These are phyloP conservation scores for Aureobasidium lini DNA, from an alignment of 2,329 filamentous ascomycete genomes.

Conservation along the genomic window DNA sequence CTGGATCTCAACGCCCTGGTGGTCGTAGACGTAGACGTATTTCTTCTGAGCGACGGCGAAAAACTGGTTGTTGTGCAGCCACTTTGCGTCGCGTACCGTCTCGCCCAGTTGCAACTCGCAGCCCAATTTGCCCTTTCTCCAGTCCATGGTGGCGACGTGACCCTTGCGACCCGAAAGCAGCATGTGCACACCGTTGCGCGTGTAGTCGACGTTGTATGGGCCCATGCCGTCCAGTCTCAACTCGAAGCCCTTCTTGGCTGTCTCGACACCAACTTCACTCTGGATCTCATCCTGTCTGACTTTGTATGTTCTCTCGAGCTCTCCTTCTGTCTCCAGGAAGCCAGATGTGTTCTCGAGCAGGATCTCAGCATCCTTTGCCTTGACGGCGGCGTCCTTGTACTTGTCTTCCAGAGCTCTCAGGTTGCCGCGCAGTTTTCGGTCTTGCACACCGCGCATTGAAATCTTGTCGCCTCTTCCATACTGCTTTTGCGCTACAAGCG, in stretches of 20 bases:
- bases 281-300: constrained; percentile 83
- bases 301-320: constrained; percentile 86
- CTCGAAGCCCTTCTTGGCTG: constrained; percentile 88
- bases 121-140: constrained; percentile 82
- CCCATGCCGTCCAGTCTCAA: constrained; percentile 75
- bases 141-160: constrained; percentile 94
- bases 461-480: constrained; percentile 82
- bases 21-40: constrained; percentile 93
- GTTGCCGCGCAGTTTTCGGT: constrained; percentile 83
- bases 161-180: constrained; percentile 84
- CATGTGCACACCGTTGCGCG: constrained; percentile 77
- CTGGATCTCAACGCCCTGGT: constrained; percentile 83
- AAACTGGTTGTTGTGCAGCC: constrained; percentile 89
- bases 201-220: constrained; percentile 84
- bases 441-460: constrained; percentile 63
- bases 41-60: constrained; percentile 97
- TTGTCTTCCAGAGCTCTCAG: constrained; percentile 72
- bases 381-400: constrained; percentile 70
- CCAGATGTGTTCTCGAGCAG: constrained; percentile 79
- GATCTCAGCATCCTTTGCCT: constrained; percentile 93
- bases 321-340: constrained; percentile 80
- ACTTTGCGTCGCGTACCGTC: constrained; percentile 81
- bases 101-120: constrained; percentile 89
- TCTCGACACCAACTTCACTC: constrained; percentile 66
- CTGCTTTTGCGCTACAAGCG: constrained; percentile 45